Evolutionary conservation across 208 protist genomes (phyloP).

Genomic region (Crithidia brevicula): DNA sequence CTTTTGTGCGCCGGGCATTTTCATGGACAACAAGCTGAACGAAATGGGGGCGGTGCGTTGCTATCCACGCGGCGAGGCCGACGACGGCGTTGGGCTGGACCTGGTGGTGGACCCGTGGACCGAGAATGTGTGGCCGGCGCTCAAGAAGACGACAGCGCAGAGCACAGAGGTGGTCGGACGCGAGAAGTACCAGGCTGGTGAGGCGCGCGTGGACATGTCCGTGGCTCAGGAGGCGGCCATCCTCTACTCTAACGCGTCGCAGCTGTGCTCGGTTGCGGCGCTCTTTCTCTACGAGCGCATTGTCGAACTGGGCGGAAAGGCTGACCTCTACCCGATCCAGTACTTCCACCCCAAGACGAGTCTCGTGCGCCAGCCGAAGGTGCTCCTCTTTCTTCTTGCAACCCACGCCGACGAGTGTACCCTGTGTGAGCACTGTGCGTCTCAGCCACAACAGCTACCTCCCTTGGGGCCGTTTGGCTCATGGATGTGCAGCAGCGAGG

Average conservation of each 20-base stretch:
- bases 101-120: constrained; percentile 76
- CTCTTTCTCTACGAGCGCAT: constrained; percentile 57
- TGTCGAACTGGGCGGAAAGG: constrained; percentile 48
- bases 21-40: constrained; percentile 57
- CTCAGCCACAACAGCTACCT: constrained; percentile 9
- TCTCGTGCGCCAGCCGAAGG: constrained; percentile 28
- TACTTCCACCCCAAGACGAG: constrained; percentile 32
- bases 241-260: constrained; percentile 51
- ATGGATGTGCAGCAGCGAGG: constrained; percentile 17
- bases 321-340: constrained; percentile 49
- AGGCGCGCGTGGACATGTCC: constrained; percentile 35
- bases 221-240: constrained; percentile 48
- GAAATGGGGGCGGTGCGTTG: constrained; percentile 62
- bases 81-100: constrained; percentile 73
- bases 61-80: constrained; percentile 66
- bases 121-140: constrained; percentile 41
- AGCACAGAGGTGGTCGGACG: neutral
- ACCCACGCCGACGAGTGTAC: constrained; percentile 36
- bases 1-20: constrained; percentile 68
- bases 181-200: constrained; percentile 4
- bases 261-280: constrained; percentile 39
- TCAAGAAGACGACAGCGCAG: constrained; percentile 14
- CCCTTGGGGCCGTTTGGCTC: constrained; percentile 37
- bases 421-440: constrained; percentile 33
- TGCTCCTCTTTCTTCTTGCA: constrained; percentile 48